Evolutionary conservation across 768 basidiomycete genomes (phyloP), one percentile per base, ranked within the genome.

Genomic region (Serendipita sp.): DNA sequence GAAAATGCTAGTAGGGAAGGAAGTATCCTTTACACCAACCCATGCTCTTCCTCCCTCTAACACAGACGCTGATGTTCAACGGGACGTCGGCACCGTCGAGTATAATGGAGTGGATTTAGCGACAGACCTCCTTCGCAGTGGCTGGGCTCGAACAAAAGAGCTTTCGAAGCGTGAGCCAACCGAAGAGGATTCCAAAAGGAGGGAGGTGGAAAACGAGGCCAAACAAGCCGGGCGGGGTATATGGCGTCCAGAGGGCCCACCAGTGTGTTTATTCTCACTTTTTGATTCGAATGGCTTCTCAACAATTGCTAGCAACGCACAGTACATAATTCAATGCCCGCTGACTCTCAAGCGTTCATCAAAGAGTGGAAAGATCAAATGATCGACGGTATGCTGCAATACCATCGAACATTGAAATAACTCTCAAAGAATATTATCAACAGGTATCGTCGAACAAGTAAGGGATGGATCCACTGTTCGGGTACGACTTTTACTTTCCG

Each of bases 61-160:
- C 66, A 89, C 89, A 68, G 89, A 89, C 66, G 16, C 56, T 11
- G 56, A 60, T 30, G 74, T 81, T 44, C 80, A 84, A 32, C 86
- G 90, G 68, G 92, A 93, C 73, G 78, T 93, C 63, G 91, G 91
- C 34, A 80, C 77, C 34, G 89, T 82, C 16, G 86, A 89, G 66
- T 80, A 90, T 44, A 81, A 77, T 54, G 88, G 86, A 4, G 72
- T 83, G 63, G 91, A 94, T 70, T 74, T 94, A 23, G 78, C 84
- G 3, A 78, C 79, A 0, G 89, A 92, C 71, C 73, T 95, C n/a
- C 79, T 98, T 45, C 83, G 80, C 71, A 83, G 81, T 66, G 96
- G 95, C n/a, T 97, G 92, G 92, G 91, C 83, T 10, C 94, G 89
- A 75, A 76, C 92, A 47, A 91, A 96, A 74, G 95, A 97, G 67